A percentile compares a stretch with the other conserved stretches of the same genome.
phyloP scores from a whole-genome alignment of 1,139 yeast species.

The Candida pseudocylindracea region DNA sequence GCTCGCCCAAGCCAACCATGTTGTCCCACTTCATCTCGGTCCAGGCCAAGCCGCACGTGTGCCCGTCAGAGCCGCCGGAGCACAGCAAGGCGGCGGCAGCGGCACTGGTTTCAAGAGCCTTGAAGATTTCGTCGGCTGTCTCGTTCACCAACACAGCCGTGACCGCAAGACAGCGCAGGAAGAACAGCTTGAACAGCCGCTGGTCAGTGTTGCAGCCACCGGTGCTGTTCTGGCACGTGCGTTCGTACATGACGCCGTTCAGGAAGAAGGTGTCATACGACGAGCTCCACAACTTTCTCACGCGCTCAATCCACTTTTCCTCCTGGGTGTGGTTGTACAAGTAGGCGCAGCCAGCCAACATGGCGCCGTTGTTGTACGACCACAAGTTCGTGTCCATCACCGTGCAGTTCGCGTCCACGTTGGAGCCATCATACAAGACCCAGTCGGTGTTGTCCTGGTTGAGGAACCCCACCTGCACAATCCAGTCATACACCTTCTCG shows the following conservation, averaged over 20 bases:
- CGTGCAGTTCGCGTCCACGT: conserved; percentile 31
- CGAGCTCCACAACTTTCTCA: too few species aligned
- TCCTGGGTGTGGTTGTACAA: conserved; percentile 44
- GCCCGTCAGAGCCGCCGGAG: conserved; percentile 53
- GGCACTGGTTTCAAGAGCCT: conserved; percentile 22
- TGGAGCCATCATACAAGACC: conserved; percentile 54
- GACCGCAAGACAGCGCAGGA: conserved; percentile 40
- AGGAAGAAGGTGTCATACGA: too few species aligned
- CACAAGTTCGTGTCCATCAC: conserved; percentile 31
- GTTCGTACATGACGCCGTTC: conserved; percentile 29
- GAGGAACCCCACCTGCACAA: conserved; percentile 10
- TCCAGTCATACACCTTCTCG: conserved; percentile 51
- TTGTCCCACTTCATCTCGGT: conserved; percentile 31
- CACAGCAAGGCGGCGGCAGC: conserved; percentile 38
- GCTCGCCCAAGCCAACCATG: conserved; percentile 55
- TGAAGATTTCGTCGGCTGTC: conserved; percentile 16
- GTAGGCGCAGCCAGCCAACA: conserved; percentile 53
- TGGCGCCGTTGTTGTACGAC: conserved; percentile 66
- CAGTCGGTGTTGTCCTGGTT: conserved; percentile 19
- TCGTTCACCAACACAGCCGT: conserved; percentile 35
- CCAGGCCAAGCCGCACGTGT: conserved; percentile 62
- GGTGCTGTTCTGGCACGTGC: conserved; percentile 28
- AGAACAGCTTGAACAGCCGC: conserved; percentile 54
- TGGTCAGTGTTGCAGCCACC: conserved; percentile 46
- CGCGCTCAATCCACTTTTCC: conserved; percentile 30